Percentiles rank a stretch among this genome's conserved stretches.
Evolutionary conservation across 2,329 filamentous ascomycete genomes (phyloP).

Genomic region (Cytospora paraplurivora): DNA sequence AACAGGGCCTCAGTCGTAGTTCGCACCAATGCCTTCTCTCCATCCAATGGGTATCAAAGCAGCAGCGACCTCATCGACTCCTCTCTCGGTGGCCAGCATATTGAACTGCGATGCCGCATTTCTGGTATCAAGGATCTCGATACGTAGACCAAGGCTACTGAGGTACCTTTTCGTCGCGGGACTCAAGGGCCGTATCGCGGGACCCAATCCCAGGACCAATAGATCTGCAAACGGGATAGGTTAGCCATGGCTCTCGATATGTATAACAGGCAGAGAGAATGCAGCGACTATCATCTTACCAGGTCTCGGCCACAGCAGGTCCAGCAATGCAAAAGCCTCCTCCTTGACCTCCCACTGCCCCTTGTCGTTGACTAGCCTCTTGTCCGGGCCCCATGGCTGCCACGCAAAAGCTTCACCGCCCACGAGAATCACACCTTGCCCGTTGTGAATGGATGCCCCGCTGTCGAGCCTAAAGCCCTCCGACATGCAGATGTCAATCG

Average conservation of each 20-base stretch:
- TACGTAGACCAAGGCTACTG: constrained; percentile 75
- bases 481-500: constrained; percentile 77
- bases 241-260: background rate
- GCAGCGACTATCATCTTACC: constrained; percentile 55
- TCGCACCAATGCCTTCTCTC: constrained; percentile 60
- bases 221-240: constrained; percentile 61
- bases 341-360: constrained; percentile 78
- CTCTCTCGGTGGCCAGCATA: constrained; percentile 88
- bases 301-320: constrained; percentile 83
- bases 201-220: constrained; percentile 84
- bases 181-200: constrained; percentile 72
- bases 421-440: constrained; percentile 75
- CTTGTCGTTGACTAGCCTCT: constrained; percentile 68
- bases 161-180: constrained; percentile 73
- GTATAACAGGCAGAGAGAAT: background rate
- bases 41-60: constrained; percentile 86
- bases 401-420: constrained; percentile 87
- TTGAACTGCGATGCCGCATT: constrained; percentile 97
- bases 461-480: constrained; percentile 89
- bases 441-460: constrained; percentile 69
- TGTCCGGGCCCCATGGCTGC: constrained; percentile 69
- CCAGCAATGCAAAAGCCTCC: constrained; percentile 73
- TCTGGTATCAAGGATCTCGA: constrained; percentile 88
- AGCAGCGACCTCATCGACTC: constrained; percentile 80
- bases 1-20: constrained; percentile 11